Evolutionary conservation across 768 basidiomycete species (phyloP).

Genomic region (Dioszegia aurantiaca): DNA sequence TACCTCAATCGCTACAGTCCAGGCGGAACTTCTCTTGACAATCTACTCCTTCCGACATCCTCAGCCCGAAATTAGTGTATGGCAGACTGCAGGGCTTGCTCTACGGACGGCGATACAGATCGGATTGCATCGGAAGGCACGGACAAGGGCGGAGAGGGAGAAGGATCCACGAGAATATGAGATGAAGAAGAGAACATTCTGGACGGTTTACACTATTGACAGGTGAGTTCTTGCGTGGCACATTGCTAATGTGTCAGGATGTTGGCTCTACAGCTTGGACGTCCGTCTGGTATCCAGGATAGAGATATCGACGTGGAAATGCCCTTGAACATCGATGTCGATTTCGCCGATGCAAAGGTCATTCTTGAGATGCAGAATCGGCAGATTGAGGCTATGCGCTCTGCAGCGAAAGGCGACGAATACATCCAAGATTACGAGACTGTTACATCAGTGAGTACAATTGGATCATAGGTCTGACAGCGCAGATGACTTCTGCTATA

Average conservation of each 20-base stretch:
- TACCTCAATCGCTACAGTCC: slow-evolving; percentile 31
- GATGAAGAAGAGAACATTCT: slow-evolving; percentile 28
- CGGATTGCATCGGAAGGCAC: slow-evolving; percentile 16
- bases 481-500: slow-evolving; percentile 41
- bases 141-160: slow-evolving; percentile 15
- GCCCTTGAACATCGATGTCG: slow-evolving; percentile 33
- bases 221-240: slow-evolving; percentile 1
- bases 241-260: slow-evolving; percentile 17
- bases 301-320: slow-evolving; percentile 30
- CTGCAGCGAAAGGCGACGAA: slow-evolving; percentile 27
- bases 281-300: slow-evolving; percentile 27
- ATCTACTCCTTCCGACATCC: slow-evolving; percentile 22
- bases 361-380: slow-evolving; percentile 28
- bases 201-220: slow-evolving; percentile 30
- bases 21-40: slow-evolving; percentile 17
- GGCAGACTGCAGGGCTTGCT: slow-evolving; percentile 19
- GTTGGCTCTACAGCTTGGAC: slow-evolving; percentile 27
- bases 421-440: slow-evolving; percentile 29
- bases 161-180: slow-evolving; percentile 15
- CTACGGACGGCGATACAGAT: slow-evolving; percentile 21
- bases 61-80: slow-evolving; percentile 23
- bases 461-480: background rate
- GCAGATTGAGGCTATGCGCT: slow-evolving; percentile 28
- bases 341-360: slow-evolving; percentile 28
- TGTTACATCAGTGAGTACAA: slow-evolving; percentile 30